Evolutionary conservation across 768 basidiomycete species (phyloP).

Genomic region (Flagelloscypha sp.): DNA sequence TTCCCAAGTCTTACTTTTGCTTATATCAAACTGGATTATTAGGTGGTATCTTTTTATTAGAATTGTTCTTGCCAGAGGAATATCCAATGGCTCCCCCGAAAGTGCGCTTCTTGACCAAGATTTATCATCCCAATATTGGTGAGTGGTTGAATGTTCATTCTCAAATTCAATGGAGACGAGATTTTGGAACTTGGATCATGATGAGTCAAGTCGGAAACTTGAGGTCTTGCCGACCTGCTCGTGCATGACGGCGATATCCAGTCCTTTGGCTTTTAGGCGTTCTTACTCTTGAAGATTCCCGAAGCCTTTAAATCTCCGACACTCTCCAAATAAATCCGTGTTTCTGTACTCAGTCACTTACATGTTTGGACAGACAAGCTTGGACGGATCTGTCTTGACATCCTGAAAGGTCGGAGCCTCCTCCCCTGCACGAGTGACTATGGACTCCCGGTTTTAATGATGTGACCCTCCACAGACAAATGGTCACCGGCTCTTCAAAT

Average conservation of each 20-base stretch:
- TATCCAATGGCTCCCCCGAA: constrained; percentile 99
- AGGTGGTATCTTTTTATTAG: constrained; percentile 94
- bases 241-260: constrained; percentile 1
- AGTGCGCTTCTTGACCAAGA: constrained; percentile 95
- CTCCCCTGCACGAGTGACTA: constrained; percentile 1
- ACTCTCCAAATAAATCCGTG: no score
- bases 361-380: constrained; percentile 91
- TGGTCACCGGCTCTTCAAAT: constrained; percentile 99
- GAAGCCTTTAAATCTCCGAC: no score
- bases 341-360: no score
- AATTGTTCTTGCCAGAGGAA: constrained; percentile 96
- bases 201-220: no score
- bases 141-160: constrained; percentile 18
- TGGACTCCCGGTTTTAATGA: background rate
- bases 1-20: background rate
- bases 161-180: no score
- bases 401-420: constrained; percentile 72
- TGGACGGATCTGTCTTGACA: constrained; percentile 96
- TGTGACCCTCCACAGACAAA: constrained; percentile 58
- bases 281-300: constrained; percentile 5
- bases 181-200: no score
- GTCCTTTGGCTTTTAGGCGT: constrained; percentile 1
- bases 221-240: no score
- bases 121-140: constrained; percentile 99
- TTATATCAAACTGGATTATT: background rate